Evolutionary conservation across 208 protist genomes (phyloP).

Genomic region (Crithidia sp.): DNA sequence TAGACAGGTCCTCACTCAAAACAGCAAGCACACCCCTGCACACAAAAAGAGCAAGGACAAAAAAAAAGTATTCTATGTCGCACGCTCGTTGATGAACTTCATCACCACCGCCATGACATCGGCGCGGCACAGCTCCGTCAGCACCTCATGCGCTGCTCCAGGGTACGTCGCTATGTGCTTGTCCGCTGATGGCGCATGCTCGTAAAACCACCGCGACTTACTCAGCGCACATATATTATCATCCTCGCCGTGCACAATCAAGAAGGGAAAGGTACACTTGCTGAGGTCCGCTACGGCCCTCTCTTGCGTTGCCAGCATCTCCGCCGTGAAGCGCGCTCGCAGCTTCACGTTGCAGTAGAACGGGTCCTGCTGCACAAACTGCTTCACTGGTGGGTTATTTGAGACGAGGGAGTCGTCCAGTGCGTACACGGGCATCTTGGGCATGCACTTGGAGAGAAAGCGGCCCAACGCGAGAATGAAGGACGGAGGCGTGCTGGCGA

Average conservation of each 20-base stretch:
- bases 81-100: constrained; percentile 48
- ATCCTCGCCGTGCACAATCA: constrained; percentile 67
- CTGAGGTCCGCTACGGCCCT: constrained; percentile 26
- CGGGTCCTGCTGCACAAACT: constrained; percentile 71
- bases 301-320: constrained; percentile 58
- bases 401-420: constrained; percentile 42
- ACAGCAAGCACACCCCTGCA: background rate
- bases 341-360: constrained; percentile 43
- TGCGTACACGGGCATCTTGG: constrained; percentile 50
- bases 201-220: constrained; percentile 47
- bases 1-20: too few relatives aligned
- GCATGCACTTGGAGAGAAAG: constrained; percentile 41
- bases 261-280: constrained; percentile 49
- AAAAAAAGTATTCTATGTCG: background rate
- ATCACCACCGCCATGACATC: constrained; percentile 64
- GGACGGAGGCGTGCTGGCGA: constrained; percentile 12
- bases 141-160: constrained; percentile 58
- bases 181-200: constrained; percentile 43
- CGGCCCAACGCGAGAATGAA: constrained; percentile 26
- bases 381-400: constrained; percentile 51
- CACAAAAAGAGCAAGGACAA: constrained; percentile 16
- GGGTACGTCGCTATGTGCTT: constrained; percentile 60
- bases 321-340: constrained; percentile 50
- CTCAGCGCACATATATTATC: constrained; percentile 53
- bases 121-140: constrained; percentile 60